These are phyloP conservation scores for Paraconiothyrium sp. DNA, from an alignment of 2,329 filamentous ascomycete genomes.

Conservation along the genomic window DNA sequence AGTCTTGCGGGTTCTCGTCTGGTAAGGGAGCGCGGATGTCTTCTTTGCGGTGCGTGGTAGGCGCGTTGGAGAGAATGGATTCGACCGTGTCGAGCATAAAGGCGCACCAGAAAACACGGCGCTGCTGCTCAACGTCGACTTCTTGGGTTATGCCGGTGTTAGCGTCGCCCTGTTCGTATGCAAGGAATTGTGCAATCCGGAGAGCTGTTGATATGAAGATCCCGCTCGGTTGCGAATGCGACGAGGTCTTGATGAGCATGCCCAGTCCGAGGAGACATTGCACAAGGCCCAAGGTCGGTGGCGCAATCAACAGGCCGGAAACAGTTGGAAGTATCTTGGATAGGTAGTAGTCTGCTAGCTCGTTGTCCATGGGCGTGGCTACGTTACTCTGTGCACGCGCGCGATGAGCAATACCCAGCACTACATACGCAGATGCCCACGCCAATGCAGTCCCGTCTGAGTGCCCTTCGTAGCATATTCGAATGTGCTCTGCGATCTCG, in stretches of 20 bases:
- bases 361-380: conserved; percentile 30
- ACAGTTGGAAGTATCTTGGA: conserved; percentile 25
- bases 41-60: conserved; percentile 30
- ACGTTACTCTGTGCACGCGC: conserved; percentile 34
- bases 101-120: conserved; percentile 37
- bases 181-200: conserved; percentile 32
- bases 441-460: conserved; percentile 34
- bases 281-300: conserved; percentile 31
- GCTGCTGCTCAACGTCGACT: conserved; percentile 29
- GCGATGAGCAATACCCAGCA: conserved; percentile 38
- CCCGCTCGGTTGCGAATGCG: conserved; percentile 25
- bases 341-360: conserved; percentile 35
- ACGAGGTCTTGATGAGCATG: conserved; percentile 26
- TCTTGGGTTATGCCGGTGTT: conserved; percentile 11
- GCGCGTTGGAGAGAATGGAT: conserved; percentile 28
- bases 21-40: conserved; percentile 27
- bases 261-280: conserved; percentile 36
- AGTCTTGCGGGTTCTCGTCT: conserved; percentile 24
- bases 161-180: conserved; percentile 26
- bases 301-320: conserved; percentile 27
- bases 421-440: conserved; percentile 35
- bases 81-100: conserved; percentile 32
- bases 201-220: conserved; percentile 35
- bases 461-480: conserved; percentile 33
- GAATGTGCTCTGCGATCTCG: conserved; percentile 33